Evolutionary conservation across 1,284 basidiomycete species (phyloP).

Genomic region (Ceratobasidium sp.): DNA sequence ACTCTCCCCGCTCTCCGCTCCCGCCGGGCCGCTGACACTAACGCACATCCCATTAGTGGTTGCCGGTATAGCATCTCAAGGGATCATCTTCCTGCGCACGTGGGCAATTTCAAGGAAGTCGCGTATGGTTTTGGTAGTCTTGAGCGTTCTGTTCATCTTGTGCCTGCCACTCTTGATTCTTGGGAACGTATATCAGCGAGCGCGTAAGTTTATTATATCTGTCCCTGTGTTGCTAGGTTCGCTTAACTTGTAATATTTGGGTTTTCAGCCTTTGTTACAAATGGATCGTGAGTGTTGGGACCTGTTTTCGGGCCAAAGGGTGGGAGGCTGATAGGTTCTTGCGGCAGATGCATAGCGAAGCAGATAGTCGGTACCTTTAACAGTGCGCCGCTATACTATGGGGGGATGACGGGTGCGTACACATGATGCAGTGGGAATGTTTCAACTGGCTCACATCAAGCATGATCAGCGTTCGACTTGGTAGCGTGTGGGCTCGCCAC

Average conservation of each 20-base stretch:
- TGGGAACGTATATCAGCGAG: conserved; percentile 33
- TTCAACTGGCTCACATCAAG: no score
- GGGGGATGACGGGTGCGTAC: conserved; percentile 31
- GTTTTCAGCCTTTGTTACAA: conserved; percentile 9
- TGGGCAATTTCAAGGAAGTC: conserved; percentile 43
- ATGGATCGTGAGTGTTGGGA: conserved; percentile 33
- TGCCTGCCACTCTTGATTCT: conserved; percentile 34
- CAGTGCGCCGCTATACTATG: conserved; percentile 42
- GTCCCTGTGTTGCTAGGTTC: background rate
- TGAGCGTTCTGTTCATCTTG: conserved; percentile 28
- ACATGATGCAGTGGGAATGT: no score
- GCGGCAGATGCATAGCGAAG: conserved; percentile 39
- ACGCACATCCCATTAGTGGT: conserved; percentile 5
- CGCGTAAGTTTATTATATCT: background rate
- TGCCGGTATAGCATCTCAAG: conserved; percentile 40
- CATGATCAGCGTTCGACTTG: conserved; percentile 18
- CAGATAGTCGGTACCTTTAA: conserved; percentile 32
- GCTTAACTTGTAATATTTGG: conserved; percentile 18
- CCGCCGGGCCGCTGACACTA: conserved; percentile 3
- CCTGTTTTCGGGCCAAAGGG: background rate
- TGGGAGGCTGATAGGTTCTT: background rate
- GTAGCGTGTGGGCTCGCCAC: conserved; percentile 34
- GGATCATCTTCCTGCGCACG: conserved; percentile 43
- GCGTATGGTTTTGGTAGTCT: conserved; percentile 29
- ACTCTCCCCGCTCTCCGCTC: background rate